Evolutionary conservation across 2,329 filamentous ascomycete species (phyloP).

Genomic region (Beauveria sp.): DNA sequence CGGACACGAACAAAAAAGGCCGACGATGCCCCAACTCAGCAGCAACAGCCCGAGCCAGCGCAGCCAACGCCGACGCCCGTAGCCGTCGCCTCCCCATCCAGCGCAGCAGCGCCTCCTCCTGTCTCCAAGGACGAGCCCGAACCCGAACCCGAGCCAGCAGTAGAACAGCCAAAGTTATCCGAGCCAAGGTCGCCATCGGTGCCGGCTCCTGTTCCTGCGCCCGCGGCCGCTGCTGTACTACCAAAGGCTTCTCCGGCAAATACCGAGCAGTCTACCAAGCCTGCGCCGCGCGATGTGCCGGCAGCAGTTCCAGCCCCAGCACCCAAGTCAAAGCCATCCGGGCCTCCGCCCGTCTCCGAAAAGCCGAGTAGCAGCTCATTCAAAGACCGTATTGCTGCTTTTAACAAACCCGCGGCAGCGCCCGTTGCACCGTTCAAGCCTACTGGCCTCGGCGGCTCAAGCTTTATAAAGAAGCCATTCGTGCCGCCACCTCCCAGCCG

Average conservation of each 20-base stretch:
- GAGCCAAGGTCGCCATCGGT: slow-evolving; percentile 27
- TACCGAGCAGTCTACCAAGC: slow-evolving; percentile 25
- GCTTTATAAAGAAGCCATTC: slow-evolving; percentile 94
- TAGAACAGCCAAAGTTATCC: slow-evolving; percentile 10
- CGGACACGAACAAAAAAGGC: slow-evolving; percentile 62
- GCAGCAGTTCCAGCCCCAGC: slow-evolving; percentile 33
- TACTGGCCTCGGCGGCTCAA: slow-evolving; percentile 50
- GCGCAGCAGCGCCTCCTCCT: slow-evolving; percentile 24
- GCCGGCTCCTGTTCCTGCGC: slow-evolving; percentile 17
- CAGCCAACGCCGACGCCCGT: slow-evolving; percentile 16
- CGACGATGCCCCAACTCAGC: slow-evolving; percentile 1
- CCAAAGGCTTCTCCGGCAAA: slow-evolving; percentile 23
- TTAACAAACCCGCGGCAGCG: slow-evolving; percentile 82
- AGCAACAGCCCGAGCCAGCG: slow-evolving; percentile 25
- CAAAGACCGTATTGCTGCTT: slow-evolving; percentile 91
- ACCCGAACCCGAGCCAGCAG: slow-evolving; percentile 17
- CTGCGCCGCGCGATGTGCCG: slow-evolving; percentile 25
- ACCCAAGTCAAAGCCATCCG: slow-evolving; percentile 37
- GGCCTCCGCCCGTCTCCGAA: slow-evolving; percentile 59
- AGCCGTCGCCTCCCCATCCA: slow-evolving; percentile 6
- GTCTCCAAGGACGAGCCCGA: slow-evolving; percentile 25
- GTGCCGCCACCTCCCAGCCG: slow-evolving; percentile 90
- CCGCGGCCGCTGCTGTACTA: slow-evolving; percentile 18
- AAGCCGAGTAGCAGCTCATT: slow-evolving; percentile 76
- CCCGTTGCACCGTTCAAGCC: slow-evolving; percentile 90